These are phyloP conservation scores for Solanum phureja DNA, from an alignment of 257 asterid genomes.

Conservation along the genomic window DNA sequence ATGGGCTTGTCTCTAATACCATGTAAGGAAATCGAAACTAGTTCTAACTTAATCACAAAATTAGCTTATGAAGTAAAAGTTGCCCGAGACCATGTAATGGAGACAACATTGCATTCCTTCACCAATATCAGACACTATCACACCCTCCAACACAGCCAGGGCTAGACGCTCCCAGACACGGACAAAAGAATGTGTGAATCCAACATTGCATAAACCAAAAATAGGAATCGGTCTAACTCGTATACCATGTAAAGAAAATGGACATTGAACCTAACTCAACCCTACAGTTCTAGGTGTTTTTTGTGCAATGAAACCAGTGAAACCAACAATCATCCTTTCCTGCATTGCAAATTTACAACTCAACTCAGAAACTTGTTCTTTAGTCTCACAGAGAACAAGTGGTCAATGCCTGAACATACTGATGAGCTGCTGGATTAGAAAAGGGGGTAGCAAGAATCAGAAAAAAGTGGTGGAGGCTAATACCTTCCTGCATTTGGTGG, in stretches of 20 bases:
- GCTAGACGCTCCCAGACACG: background rate
- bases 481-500: background rate
- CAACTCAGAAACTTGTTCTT: background rate
- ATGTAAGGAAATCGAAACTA: background rate
- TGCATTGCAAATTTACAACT: background rate
- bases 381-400: background rate
- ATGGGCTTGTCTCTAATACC: background rate
- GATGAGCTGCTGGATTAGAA: background rate
- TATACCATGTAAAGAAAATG: background rate
- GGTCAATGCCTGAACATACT: background rate
- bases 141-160: background rate
- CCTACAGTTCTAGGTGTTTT: background rate
- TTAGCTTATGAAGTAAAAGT: background rate
- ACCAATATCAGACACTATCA: background rate
- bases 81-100: background rate
- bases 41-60: background rate
- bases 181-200: background rate
- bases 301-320: background rate
- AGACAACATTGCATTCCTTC: background rate
- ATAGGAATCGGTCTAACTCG: background rate
- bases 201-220: background rate
- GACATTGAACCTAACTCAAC: background rate
- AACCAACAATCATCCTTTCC: background rate
- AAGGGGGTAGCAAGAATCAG: background rate
- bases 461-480: background rate